These are phyloP conservation scores for Colletotrichum viniferum DNA, from an alignment of 2,329 filamentous ascomycete species.

Conservation along the genomic window DNA sequence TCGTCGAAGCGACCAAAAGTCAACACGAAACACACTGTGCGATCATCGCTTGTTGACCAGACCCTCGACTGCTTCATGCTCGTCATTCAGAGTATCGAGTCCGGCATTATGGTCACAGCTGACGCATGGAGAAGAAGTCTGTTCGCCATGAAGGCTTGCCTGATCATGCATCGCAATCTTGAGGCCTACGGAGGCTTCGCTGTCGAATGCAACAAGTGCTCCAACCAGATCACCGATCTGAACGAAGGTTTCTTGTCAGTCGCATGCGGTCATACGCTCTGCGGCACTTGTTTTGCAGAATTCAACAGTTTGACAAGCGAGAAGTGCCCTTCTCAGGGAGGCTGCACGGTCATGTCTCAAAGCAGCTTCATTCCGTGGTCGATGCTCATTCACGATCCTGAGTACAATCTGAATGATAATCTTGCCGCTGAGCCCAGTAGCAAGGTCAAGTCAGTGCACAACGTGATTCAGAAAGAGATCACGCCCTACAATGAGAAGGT, in stretches of 20 bases:
- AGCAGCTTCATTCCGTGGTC: background rate
- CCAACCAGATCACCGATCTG: background rate
- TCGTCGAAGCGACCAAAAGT: background rate
- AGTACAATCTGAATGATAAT: background rate
- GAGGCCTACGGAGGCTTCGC: background rate
- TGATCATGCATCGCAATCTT: background rate
- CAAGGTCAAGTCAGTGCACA: slow-evolving; percentile 28
- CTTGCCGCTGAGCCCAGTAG: background rate
- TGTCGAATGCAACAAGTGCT: background rate
- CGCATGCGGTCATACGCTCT: slow-evolving; percentile 13
- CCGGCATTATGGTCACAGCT: background rate
- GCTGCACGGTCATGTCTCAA: background rate
- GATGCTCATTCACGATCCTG: background rate
- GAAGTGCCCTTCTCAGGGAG: background rate
- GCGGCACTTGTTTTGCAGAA: background rate
- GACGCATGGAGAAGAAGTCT: background rate
- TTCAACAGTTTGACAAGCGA: background rate
- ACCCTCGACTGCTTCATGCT: slow-evolving; percentile 24
- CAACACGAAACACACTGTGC: background rate
- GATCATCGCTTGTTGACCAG: slow-evolving; percentile 17
- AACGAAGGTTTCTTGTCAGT: background rate
- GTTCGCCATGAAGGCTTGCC: background rate
- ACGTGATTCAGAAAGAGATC: slow-evolving; percentile 25
- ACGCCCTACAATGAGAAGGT: slow-evolving; percentile 24
- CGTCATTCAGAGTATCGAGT: slow-evolving; percentile 21